Conservation (phyloP, 2,329 filamentous ascomycete genomes). For the Pseudocercospora ulei region DNA sequence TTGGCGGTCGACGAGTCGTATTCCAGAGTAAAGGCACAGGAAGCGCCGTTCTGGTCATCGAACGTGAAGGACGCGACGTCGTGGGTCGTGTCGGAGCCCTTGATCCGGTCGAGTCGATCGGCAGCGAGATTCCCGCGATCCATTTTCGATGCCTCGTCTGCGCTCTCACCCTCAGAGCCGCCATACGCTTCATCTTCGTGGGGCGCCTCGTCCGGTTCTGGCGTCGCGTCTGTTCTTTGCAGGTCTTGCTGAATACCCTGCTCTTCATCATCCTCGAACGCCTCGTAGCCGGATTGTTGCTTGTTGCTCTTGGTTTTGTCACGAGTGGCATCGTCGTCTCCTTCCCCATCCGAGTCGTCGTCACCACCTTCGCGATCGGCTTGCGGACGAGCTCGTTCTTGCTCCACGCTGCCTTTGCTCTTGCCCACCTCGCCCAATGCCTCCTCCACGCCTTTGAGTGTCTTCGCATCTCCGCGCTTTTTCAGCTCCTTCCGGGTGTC, state of each 20-base stretch:
- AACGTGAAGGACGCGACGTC: conserved; percentile 71
- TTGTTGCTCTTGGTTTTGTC: conserved; percentile 68
- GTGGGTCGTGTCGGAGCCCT: conserved; percentile 46
- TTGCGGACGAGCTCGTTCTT: conserved; percentile 39
- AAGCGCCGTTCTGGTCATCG: conserved; percentile 61
- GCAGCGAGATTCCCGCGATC: conserved; percentile 37
- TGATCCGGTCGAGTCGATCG: conserved; percentile 55
- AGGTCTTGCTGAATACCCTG: conserved; percentile 60
- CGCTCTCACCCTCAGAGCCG: conserved; percentile 37
- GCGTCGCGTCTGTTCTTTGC: conserved; percentile 36
- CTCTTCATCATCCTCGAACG: conserved; percentile 86
- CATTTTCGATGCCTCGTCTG: conserved; percentile 26
- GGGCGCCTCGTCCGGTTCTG: conserved; percentile 42
- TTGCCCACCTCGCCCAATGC: conserved; percentile 68
- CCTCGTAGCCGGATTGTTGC: conserved; percentile 75
- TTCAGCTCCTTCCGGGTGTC: conserved; percentile 66
- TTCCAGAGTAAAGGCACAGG: conserved; percentile 72
- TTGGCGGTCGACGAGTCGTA: conserved; percentile 76
- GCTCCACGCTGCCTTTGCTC: conserved; percentile 49
- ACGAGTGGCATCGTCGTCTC: conserved; percentile 50
- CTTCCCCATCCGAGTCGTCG: conserved; percentile 60
- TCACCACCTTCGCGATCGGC: conserved; percentile 48
- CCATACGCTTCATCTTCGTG: conserved; percentile 50
- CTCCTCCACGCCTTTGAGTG: conserved; percentile 47
- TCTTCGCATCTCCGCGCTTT: conserved; percentile 58